These are phyloP conservation scores for Chrysosporium queenslandicum DNA, from an alignment of 2,329 filamentous ascomycete genomes.

Conservation along the genomic window DNA sequence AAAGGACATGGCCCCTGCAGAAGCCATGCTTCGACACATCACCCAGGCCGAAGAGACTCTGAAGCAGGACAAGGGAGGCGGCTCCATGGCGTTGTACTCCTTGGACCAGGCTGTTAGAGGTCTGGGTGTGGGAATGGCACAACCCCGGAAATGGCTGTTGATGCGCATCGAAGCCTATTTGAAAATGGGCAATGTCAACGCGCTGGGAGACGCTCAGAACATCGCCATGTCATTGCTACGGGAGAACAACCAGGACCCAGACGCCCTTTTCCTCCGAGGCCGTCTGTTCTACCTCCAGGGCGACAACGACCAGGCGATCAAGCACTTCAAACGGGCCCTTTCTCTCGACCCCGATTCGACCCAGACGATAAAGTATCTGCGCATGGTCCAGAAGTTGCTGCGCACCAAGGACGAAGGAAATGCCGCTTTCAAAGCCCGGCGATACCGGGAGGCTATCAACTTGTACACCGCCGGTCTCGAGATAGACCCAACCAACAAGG, in stretches of 20 bases:
- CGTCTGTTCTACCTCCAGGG: constrained; percentile 81
- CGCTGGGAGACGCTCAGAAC: constrained; percentile 82
- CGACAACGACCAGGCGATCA: constrained; percentile 88
- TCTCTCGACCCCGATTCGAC: constrained; percentile 86
- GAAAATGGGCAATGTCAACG: constrained; percentile 83
- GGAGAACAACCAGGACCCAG: constrained; percentile 80
- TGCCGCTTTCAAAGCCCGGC: constrained; percentile 72
- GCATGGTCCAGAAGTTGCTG: constrained; percentile 83
- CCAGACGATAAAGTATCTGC: constrained; percentile 77
- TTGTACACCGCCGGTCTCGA: constrained; percentile 75
- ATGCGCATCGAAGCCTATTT: constrained; percentile 86
- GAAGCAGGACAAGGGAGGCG: constrained; percentile 62
- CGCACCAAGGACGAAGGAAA: constrained; percentile 94
- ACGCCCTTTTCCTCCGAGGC: constrained; percentile 82
- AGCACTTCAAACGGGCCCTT: constrained; percentile 82
- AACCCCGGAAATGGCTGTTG: constrained; percentile 86
- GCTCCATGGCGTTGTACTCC: constrained; percentile 85
- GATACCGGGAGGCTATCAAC: constrained; percentile 69
- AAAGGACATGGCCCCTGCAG: constrained; percentile 75
- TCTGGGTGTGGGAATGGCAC: constrained; percentile 62
- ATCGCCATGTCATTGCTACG: constrained; percentile 81
- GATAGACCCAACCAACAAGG: constrained; percentile 78
- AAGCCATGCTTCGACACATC: constrained; percentile 75
- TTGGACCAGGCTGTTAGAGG: constrained; percentile 80
- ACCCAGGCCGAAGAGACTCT: constrained; percentile 69